Percentiles rank a stretch among this genome's conserved stretches.
Conservation (phyloP, 495 filamentous ascomycete genomes). For the Xylaria cubensis region DNA sequence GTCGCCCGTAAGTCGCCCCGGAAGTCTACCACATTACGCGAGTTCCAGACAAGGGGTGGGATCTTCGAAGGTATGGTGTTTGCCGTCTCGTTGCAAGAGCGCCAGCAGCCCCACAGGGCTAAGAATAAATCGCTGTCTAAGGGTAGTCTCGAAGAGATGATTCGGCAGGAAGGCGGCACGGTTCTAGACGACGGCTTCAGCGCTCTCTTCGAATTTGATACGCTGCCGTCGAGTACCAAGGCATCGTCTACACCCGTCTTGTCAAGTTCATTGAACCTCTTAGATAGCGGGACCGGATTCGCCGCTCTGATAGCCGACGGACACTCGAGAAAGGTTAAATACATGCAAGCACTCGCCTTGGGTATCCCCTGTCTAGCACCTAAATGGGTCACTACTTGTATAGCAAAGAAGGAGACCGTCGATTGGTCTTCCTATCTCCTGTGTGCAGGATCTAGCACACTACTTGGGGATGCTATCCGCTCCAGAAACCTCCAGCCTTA, state of each 20-base stretch:
- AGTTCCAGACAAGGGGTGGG: constrained; percentile 31
- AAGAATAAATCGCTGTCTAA: constrained; percentile 61
- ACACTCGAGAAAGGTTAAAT: constrained; percentile 89
- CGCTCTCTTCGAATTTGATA: constrained; percentile 72
- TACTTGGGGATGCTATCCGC: constrained; percentile 77
- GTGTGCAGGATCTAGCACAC: constrained; percentile 79
- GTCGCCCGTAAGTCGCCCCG: constrained; percentile 30
- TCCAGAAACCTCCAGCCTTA: constrained; percentile 71
- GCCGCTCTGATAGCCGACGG: constrained; percentile 83
- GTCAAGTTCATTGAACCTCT: constrained; percentile 35
- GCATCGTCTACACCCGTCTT: constrained; percentile 29
- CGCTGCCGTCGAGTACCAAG: constrained; percentile 32
- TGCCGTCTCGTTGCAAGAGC: constrained; percentile 69
- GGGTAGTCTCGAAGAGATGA: constrained; percentile 50
- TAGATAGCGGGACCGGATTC: constrained; percentile 64
- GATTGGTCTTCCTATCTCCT: constrained; percentile 85
- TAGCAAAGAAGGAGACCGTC: constrained; percentile 62
- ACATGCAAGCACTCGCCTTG: constrained; percentile 92
- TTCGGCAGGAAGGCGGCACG: constrained; percentile 68
- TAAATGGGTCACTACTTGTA: constrained; percentile 81
- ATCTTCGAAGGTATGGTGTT: constrained; percentile 82
- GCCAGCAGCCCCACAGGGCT: constrained; percentile 54
- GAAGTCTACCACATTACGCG: constrained; percentile 31
- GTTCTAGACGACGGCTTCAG: constrained; percentile 82
- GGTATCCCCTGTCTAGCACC: constrained; percentile 82